Base-by-base conservation (phyloP, 148 eudicot species). In the Gaultheria prostrata region DNA sequence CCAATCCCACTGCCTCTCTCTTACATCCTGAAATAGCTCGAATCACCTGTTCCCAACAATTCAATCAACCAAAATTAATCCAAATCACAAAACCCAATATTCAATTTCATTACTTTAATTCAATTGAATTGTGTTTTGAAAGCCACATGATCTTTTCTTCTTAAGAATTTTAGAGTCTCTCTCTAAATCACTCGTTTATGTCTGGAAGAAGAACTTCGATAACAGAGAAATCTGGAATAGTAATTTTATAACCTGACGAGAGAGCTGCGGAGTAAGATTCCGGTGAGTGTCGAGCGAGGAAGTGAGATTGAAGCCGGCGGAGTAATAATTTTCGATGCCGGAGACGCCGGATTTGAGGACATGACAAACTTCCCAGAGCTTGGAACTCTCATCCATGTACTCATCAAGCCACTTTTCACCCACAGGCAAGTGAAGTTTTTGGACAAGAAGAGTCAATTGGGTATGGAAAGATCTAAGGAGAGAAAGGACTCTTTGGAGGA, bases 401-500 rank as follows among this genome's bases (percentile, higher is more conserved):
- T 92, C 93, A 80, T 92, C 95, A 12, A 92, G 92, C 95, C 95
- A 92, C 63, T 92, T 92, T 26, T 91, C 95, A 1, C 95, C 95
- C 0, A 90, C 88, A 2, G 93, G 93, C n/a, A 92, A 87, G 54
- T 92, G 93, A 18, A 92, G 93, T 63, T 91, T 92, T 43, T 91
- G 95, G 45, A 92, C 95, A 5, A 92, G 84, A 28, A 87, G 85
- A 30, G 92, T 92, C 49, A 91, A 48, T 82, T 92, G 93, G 20
- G 95, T 87, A n/a, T 92, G 95, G 76, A 86, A 91, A 30, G 95
- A 92, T 86, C 93, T 63, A 14, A 92, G 89, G 6, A 88, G 88
- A 17, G 93, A 91, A 35, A 92, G 86, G 3, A 88, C 86, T 81
- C 91, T 85, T 76, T 90, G 93, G 1, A 92, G 90, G 86, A 92